Evolutionary conservation across 306 rosid genomes (phyloP).

Genomic region (Rosa persica): DNA sequence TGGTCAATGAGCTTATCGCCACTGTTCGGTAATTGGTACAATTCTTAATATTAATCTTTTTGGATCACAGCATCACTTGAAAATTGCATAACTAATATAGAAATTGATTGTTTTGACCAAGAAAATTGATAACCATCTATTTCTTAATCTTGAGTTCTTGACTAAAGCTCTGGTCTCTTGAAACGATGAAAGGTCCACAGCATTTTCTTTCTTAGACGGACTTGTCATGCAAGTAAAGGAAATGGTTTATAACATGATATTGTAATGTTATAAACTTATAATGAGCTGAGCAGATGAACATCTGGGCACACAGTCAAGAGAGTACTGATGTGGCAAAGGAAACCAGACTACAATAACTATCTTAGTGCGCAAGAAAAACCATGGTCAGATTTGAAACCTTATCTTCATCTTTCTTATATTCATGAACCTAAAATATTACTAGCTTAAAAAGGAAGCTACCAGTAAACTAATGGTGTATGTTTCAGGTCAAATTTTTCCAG

Average conservation of each 20-base stretch:
- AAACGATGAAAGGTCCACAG: not conserved
- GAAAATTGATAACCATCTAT: not conserved
- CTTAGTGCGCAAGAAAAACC: not conserved
- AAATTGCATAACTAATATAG: too few relatives aligned
- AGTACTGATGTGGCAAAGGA: too few relatives aligned
- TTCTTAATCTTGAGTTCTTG: not conserved
- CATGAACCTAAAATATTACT: not conserved
- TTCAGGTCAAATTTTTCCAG: not conserved
- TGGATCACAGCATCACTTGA: not conserved
- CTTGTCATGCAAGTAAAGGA: not conserved
- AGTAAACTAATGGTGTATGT: not conserved
- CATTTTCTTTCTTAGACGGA: not conserved
- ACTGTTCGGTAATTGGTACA: not conserved
- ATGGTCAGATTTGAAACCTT: not conserved
- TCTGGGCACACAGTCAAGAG: too few relatives aligned
- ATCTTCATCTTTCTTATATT: not conserved
- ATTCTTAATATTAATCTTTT: not conserved
- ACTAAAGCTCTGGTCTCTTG: not conserved
- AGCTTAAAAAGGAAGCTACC: not conserved
- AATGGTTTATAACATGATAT: not conserved
- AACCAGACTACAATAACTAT: not conserved
- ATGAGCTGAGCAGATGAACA: too few relatives aligned
- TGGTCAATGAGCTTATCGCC: not conserved
- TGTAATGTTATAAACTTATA: too few relatives aligned
- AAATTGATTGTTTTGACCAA: not conserved